phyloP scores from a whole-genome alignment of 371 early-diverging fungal genomes.

The Coemansia sp. region DNA sequence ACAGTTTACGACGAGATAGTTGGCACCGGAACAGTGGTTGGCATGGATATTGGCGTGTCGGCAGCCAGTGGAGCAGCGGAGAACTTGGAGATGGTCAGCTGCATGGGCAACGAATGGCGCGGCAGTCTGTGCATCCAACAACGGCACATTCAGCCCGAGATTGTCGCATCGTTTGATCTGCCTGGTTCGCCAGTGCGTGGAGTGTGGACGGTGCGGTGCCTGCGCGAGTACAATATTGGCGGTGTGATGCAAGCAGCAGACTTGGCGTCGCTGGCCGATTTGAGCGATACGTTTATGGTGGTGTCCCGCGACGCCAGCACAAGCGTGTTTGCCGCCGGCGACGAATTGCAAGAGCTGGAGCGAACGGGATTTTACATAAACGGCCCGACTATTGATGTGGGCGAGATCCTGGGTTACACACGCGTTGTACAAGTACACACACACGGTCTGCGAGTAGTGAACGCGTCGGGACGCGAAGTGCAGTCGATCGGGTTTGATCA shows the following conservation, averaged over 20 bases:
- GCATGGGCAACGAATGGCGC: conserved; percentile 70
- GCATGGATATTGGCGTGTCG: conserved; percentile 63
- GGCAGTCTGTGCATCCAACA: conserved; percentile 81
- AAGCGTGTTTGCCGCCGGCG: conserved; percentile 76
- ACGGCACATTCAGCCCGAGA: conserved; percentile 73
- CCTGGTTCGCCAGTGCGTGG: conserved; percentile 59
- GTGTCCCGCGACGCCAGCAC: conserved; percentile 43
- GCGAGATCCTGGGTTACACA: conserved; percentile 21
- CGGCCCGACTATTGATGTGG: conserved; percentile 68
- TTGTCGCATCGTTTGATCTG: conserved; percentile 67
- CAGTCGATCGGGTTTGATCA: conserved; percentile 19
- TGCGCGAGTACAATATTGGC: conserved; percentile 41
- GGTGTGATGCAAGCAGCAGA: conserved; percentile 35
- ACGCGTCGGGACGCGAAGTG: conserved; percentile 25
- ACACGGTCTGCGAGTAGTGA: conserved; percentile 18
- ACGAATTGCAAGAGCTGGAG: conserved; percentile 80
- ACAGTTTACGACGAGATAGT: conserved; percentile 74
- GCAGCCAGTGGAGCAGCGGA: conserved; percentile 15
- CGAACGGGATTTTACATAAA: conserved; percentile 70
- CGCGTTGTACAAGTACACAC: conserved; percentile 41
- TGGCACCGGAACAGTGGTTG: conserved; percentile 78
- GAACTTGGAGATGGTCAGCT: conserved; percentile 79
- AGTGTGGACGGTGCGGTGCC: conserved; percentile 63
- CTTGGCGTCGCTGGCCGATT: conserved; percentile 19
- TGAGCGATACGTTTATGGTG: conserved; percentile 39